These are phyloP conservation scores for Leccinum aurantiacum DNA, from an alignment of 768 basidiomycete species.

Conservation along the genomic window DNA sequence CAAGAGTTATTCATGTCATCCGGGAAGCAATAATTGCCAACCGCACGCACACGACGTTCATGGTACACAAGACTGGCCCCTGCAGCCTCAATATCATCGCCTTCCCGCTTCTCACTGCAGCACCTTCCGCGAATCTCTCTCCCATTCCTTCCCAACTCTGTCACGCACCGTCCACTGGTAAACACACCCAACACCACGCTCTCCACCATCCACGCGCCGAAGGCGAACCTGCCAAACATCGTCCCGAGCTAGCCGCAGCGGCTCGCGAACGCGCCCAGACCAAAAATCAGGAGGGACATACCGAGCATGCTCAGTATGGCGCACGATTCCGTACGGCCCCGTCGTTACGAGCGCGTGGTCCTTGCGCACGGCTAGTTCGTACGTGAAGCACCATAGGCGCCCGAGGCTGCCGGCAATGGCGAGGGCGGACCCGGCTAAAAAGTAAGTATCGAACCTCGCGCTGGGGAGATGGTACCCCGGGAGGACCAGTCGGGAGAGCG, in stretches of 20 bases:
- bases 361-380: neutral
- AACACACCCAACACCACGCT: neutral
- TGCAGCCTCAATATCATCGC: no score
- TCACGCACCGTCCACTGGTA: neutral
- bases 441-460: neutral
- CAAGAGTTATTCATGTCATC: no score
- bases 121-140: neutral
- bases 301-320: neutral
- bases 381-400: neutral
- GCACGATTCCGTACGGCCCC: neutral
- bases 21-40: no score
- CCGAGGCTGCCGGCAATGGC: neutral
- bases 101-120: neutral
- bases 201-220: neutral
- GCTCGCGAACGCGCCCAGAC: neutral
- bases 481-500: neutral
- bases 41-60: no score
- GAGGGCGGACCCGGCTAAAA: neutral
- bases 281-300: neutral
- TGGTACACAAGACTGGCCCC: no score
- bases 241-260: neutral
- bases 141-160: neutral
- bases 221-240: neutral
- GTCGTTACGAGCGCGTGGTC: neutral
- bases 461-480: neutral